Conservation (phyloP, 352 stramenopile species). For the Globisporangium irregulare region DNA sequence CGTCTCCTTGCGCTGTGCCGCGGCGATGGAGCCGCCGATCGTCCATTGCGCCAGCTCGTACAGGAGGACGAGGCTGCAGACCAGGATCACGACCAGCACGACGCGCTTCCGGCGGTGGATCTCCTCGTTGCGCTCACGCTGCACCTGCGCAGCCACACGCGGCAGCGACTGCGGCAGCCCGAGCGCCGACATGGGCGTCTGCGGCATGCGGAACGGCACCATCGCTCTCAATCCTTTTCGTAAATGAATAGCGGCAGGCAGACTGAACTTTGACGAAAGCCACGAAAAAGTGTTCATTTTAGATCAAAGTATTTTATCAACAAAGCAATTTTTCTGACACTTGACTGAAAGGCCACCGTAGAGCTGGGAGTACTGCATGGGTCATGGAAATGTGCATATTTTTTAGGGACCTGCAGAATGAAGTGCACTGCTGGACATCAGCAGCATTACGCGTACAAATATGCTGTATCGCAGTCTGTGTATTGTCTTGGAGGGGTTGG, state of each 20-base stretch:
- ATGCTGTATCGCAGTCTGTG: neutral
- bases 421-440: neutral
- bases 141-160: constrained; percentile 19
- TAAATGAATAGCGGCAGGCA: neutral
- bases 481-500: constrained; percentile 1
- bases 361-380: neutral
- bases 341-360: too few relatives aligned
- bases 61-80: constrained; percentile 27
- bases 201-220: constrained; percentile 24
- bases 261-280: constrained; percentile 6
- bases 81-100: constrained; percentile 21
- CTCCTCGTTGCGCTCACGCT: constrained; percentile 13
- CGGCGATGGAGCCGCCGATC: constrained; percentile 31
- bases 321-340: too few relatives aligned
- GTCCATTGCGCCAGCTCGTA: constrained; percentile 43
- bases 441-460: neutral
- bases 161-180: constrained; percentile 43
- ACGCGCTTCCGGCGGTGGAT: constrained; percentile 20
- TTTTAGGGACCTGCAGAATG: neutral
- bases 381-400: too few relatives aligned
- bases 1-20: constrained; percentile 21
- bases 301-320: too few relatives aligned
- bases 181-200: constrained; percentile 60
- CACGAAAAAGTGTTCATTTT: too few relatives aligned
- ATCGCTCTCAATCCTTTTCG: neutral